phyloP scores from a whole-genome alignment of 345 rosid species.

The Lagerstroemia speciosa region DNA sequence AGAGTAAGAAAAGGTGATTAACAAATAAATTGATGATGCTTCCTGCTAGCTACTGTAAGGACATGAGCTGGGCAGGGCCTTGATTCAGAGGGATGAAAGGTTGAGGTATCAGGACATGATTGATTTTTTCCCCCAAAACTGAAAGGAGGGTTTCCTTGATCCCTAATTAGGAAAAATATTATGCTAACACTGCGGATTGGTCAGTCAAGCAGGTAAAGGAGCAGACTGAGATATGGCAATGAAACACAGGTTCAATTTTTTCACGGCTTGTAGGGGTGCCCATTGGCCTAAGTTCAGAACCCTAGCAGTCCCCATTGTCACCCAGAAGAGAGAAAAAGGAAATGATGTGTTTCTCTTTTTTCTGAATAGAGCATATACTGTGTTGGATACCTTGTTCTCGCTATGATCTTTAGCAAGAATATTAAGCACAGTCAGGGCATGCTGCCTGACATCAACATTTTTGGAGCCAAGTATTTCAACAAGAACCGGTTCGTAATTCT shows the following conservation, averaged over 20 bases:
- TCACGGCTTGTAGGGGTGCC: neutral
- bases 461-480: conserved; percentile 36
- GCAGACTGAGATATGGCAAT: neutral
- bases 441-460: conserved; percentile 32
- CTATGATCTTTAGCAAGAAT: conserved; percentile 38
- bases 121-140: neutral
- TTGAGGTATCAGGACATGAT: neutral
- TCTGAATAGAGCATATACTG: neutral
- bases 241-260: neutral
- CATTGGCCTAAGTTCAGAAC: no score
- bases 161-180: no score
- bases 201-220: no score
- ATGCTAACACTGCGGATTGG: no score
- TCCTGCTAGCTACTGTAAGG: neutral
- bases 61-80: neutral
- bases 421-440: conserved; percentile 34
- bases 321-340: neutral
- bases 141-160: neutral
- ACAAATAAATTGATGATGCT: neutral
- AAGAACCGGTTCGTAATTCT: conserved; percentile 45
- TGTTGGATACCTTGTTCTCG: conserved; percentile 50
- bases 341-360: no score
- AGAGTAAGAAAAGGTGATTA: neutral
- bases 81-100: neutral
- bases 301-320: neutral